Base-by-base conservation (phyloP, 2,329 filamentous ascomycete genomes). In the Colletotrichum filicis region DNA sequence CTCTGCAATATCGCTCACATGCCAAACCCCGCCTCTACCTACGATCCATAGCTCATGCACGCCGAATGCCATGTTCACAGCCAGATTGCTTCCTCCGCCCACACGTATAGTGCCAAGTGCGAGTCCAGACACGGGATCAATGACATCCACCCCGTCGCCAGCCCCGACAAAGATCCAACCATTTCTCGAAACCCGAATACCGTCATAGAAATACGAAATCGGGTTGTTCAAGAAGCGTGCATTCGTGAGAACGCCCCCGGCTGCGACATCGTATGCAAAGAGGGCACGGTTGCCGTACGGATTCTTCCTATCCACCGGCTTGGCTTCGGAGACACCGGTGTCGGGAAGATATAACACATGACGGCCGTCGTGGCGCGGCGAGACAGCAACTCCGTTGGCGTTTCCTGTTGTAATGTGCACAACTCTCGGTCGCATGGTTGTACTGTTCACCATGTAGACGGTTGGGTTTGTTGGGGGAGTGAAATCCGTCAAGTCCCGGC, bases 181-280 rank as follows among this genome's bases (percentile, higher is more conserved):
- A 32, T 55, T 59, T 12, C 61, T 30, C 19, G 37, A 55, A 8
- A 66, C 55, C 19, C 67, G 55, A 19, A 70, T 55, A 3, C 61
- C 61, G 22, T 70, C 61, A 19, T 66, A 70, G 42, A 66, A 66
- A 32, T 66, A 70, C 22, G 60, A 55, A 1, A 70, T 70, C 0
- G 67, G 60, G 16, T 66, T 65, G 9, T 66, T 59, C 12, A 66
- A 11, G 1, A 70, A 30, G 1, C 55, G 52, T 6, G 60, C 37
- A 3, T 32, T 69, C 7, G 37, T 35, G 4, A 70, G 53, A 19
- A 53, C 22, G 12, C 53, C 66, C 1, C 67, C 67, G 9, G 16
- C 5, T 16, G 12, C 24, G 4, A 63, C 22, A 1, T 57, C 66
- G 12, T 68, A 68, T 1, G 66, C 66, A 19, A 68, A 61, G 16